A percentile compares a stretch with the other conserved stretches of the same genome.
Evolutionary conservation across 1,284 basidiomycete genomes (phyloP).

Genomic region (Golubevia pallescens): DNA sequence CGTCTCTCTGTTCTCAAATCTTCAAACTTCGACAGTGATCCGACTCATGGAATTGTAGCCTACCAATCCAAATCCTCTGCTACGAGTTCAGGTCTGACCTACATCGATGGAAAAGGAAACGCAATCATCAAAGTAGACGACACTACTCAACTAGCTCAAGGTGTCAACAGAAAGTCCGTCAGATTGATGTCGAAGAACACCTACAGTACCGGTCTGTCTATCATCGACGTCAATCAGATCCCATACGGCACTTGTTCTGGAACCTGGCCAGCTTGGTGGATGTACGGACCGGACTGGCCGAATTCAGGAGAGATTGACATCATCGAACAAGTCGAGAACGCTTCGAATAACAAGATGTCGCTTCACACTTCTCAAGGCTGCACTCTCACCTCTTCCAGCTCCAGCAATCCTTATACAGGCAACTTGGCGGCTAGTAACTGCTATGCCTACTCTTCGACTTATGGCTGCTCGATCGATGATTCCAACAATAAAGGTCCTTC

Average conservation of each 20-base stretch:
- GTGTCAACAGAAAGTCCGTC: background rate
- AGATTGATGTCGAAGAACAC: background rate
- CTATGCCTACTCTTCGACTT: constrained; percentile 36
- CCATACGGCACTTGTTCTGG: background rate
- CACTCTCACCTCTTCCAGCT: constrained; percentile 8
- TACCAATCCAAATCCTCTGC: background rate
- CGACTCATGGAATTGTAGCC: background rate
- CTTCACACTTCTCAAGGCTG: constrained; percentile 28
- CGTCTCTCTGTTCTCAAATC: background rate
- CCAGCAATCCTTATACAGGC: background rate
- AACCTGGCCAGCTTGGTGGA: constrained; percentile 38
- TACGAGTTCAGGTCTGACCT: background rate
- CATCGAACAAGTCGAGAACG: constrained; percentile 33
- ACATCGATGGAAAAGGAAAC: background rate
- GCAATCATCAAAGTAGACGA: background rate
- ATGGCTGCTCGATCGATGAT: no score
- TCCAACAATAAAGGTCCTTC: no score
- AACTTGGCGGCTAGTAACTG: background rate
- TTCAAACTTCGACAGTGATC: background rate
- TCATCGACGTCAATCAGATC: background rate
- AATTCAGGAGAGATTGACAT: constrained; percentile 40
- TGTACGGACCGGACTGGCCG: constrained; percentile 30
- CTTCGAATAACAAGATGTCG: constrained; percentile 24
- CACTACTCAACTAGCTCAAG: background rate
- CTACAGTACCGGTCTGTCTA: background rate